Base-by-base conservation (phyloP, 768 basidiomycete species). In the Coprinopsis marcescibilis region DNA sequence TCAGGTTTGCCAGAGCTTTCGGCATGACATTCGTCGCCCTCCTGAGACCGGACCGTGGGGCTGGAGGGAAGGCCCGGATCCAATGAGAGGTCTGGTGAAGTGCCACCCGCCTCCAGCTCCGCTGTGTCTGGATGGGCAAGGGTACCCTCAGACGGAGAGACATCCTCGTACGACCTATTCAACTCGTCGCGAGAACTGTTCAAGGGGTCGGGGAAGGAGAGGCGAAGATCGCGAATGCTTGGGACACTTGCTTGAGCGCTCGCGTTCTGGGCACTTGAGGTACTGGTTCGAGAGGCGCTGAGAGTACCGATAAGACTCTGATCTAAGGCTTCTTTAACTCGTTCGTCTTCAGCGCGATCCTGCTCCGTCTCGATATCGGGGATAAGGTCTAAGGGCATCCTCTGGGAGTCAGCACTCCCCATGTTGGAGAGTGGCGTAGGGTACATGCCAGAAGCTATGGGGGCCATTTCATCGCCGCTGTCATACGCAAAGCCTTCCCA, bases 151-250 rank as follows among this genome's bases (percentile, higher is more conserved):
- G 69, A 60, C 44, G 67, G 63, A 41, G 65, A 63, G 47, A 74
- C 68, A 27, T 77, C 71, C 52, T 81, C 77, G 58, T 76, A 80
- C 26, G 83, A 80, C 50, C 75, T 71, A 60, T 71, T 73, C 42
- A 77, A 67, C 48, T 85, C 78, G 63, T 80, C 75, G 51, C 71
- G 73, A 45, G 83, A 83, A 60, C 82, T 84, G 46, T 79, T 81
- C 58, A 89, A 73, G 50, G 87, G 87, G 65, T 90, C 87, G 30
- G 87, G 87, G 66, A 90, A 90, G 26, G 87, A 89, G 48, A 89
- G 64, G 55, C 83, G 78, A 51, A 89, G 75, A 66, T 88, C 85
- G 62, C n/a, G n/a, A n/a, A n/a, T n/a, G n/a, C n/a, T n/a, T n/a
- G 81, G 82, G 41, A 80, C 65, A n/a, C 81, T 78, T 45, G 58